Base-by-base conservation (phyloP, 176 grass and related monocot species). In the Raddia guianensis region DNA sequence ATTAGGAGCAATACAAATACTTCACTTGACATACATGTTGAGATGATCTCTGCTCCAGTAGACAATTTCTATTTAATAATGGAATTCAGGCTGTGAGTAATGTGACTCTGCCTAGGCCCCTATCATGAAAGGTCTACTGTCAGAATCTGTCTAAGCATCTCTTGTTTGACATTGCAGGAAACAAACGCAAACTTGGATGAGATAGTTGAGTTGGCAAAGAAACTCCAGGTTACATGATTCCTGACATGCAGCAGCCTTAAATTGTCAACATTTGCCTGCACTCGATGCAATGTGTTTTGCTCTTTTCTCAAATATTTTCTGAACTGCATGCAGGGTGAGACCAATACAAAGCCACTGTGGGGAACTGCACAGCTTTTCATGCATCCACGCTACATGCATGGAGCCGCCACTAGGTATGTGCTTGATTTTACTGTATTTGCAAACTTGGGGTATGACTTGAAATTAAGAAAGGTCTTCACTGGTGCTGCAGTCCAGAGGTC, bases 131-230 rank as follows among this genome's bases (percentile, higher is more conserved):
- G 54, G 53, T 62, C 44, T 72, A 49, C 46, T 40, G 19, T 53
- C 45, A 55, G 15, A 45, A 47, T 58, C 51, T 60, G 49, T n/a
- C 49, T 76, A 16, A 70, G 12, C 0, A 0, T 85, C 1, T 71
- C 21, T 20, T 86, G 5, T 83, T 78, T 58, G 53, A 80, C 59
- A 70, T 88, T 56, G 60, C 90, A 98, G 96, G 96, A 98, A 89
- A 91, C 92, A 67, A 98, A 98, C 95, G 84, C 86, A 40, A 98
- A 93, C 79, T 85, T 98, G 86, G 96, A 95, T 81, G 90, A 91
- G 80, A 88, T 93, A 74, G 90, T 91, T 91, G 79, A 91, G 27
- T 21, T 95, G 82, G 90, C 96, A 49, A 95, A 93, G 86, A 68
- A 95, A 79, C 92, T 99, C 73, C 90, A 99, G 90, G 92, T 95